These are phyloP conservation scores for Schizochytrium sp. DNA, from an alignment of 108 stramenopile species.

Conservation along the genomic window DNA sequence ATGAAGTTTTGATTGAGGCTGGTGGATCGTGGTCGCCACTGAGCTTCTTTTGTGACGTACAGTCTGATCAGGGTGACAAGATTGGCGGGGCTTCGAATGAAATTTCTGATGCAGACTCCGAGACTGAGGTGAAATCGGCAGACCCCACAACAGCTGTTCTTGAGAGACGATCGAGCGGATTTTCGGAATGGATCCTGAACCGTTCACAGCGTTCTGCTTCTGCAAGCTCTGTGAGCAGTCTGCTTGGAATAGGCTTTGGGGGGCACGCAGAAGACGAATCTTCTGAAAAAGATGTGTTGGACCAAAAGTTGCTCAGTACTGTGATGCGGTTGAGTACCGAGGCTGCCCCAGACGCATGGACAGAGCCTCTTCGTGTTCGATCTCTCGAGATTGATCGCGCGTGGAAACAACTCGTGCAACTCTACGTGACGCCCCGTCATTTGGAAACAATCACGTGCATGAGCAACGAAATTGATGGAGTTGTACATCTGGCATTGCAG, in stretches of 20 bases:
- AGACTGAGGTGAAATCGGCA: neutral
- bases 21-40: neutral
- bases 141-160: neutral
- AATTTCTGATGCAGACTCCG: neutral
- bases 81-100: neutral
- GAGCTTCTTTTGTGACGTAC: conserved; percentile 21
- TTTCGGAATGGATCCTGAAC: neutral
- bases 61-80: neutral
- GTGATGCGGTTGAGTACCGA: neutral
- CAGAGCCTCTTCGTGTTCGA: neutral
- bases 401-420: conserved; percentile 32
- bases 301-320: conserved; percentile 4
- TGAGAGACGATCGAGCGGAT: neutral
- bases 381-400: neutral
- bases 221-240: conserved; percentile 21
- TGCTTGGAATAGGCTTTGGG: neutral
- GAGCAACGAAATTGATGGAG: neutral
- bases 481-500: neutral
- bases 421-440: neutral
- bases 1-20: neutral
- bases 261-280: neutral
- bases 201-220: conserved; percentile 3
- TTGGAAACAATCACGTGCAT: conserved; percentile 26
- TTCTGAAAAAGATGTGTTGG: neutral
- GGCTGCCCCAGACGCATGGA: neutral